Evolutionary conservation across 2,329 filamentous ascomycete genomes (phyloP), one percentile per base, ranked within the genome.

Genomic region (Aspergillus sp.): DNA sequence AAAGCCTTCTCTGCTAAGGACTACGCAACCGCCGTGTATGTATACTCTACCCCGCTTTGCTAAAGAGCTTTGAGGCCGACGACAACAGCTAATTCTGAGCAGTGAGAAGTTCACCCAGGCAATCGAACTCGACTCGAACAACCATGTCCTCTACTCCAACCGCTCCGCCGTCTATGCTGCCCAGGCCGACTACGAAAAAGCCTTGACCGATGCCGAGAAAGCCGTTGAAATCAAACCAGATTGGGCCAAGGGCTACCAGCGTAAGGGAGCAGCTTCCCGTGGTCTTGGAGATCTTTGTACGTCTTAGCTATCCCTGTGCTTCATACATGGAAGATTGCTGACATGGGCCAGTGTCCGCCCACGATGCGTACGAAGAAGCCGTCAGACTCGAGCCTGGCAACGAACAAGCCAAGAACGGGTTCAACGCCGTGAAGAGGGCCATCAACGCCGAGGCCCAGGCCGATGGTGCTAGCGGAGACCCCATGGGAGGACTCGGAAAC

Each of bases 111-210:
- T 99, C 79, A 90, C 92, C 57, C 85, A 96, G 78, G 95, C 95
- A 52, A 97, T 99, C 72, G 89, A 86, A 56, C 79, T 96, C 70
- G 90, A 97, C 63, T 89, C 93, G 50, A 80, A 82, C 61, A 99
- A 99, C 77, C 95, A 99, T 77, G 93, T 99, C 66, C 89, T 99
- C 57, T 99, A 93, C 84, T 98, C 93, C 72, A 99, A 99, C 80
- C 88, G 95, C 67, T 98, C 95, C 31, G 95, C 85, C 59, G 84
- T 86, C 48, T 87, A 96, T 72, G 91, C 93, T 45, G 97, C 95
- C 53, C 90, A 96, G 77, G 91, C 88, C 75, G 86, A 98, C 58
- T 99, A 90, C 82, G 81, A 90, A 63, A 84, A 89, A 66, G 95
- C 95, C 19, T 80, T 98, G 24, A 83, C 89, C 62, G 95, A 99